Base-by-base conservation (phyloP, 2,329 filamentous ascomycete species). In the Hirsutella thompsonii region DNA sequence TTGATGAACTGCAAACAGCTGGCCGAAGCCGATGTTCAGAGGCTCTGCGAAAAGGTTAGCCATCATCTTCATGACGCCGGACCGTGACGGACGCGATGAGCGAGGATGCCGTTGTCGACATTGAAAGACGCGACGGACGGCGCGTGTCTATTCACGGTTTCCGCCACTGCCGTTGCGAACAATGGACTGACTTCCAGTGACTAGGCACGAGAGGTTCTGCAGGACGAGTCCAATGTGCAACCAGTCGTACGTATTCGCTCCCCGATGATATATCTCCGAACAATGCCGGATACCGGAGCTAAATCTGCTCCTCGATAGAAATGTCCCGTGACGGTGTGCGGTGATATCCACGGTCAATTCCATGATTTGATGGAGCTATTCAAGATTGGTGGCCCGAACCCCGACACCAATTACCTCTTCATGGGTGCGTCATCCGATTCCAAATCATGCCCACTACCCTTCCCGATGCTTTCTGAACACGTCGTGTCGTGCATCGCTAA, bases 301-400 rank as follows among this genome's bases (percentile, higher is more conserved):
- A 40, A 36, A 16, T 14, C 20, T 20, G 19, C 11, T 10, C 16
- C 32, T 9, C 18, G 39, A 35, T 49, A 89, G 83, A 95, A 95
- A 90, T 96, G 90, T 63, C 92, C 92, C 36, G 92, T 96, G 51
- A 98, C 92, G 42, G 92, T 98, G 47, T 96, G 92, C 64, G 92
- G 92, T 62, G 92, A 98, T 67, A 98, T 98, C 61, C 92, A 98
- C 66, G 92, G 92, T 51, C 92, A 98, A 67, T 96, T 96, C 63
- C 90, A 96, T 65, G 92, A 98, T 60, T 68, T 98, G 63, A 96
- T 98, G 88, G 92, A 98, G 69, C 79, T 98, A 41, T 98, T 98
- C 76, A 93, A 94, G 70, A 96, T 98, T 63, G 92, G 92, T 53
- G 92, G 92, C 41, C 88, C 89, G 46, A 95, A 94, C 60, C 92